Base-by-base conservation (phyloP, 179 eudicot genomes). In the Spinacia oleracea region DNA sequence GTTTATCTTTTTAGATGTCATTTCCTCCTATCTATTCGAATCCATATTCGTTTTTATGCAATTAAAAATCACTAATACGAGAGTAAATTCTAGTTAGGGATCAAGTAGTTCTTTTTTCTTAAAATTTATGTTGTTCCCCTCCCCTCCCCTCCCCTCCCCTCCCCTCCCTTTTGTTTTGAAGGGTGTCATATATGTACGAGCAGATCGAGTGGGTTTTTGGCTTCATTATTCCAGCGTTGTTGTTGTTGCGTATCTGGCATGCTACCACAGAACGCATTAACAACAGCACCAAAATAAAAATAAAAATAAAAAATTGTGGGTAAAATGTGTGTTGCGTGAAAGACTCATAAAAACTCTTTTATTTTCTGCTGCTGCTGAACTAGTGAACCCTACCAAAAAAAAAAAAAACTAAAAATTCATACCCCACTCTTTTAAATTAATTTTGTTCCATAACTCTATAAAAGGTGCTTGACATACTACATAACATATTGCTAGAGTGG, bases 171-270 rank as follows among this genome's bases (percentile, higher is more conserved):
- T 48, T 20, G 0, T 45, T 76, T 20, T 14, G 15, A 65, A 1
- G 43, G 60, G 56, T 45, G 32, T 75, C 29, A 27, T 35, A 59
- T 48, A 11, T 2, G 12, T 45, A 45, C 12, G n/a, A n/a, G 12
- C 8, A 42, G 4, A 20, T 66, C 11, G 73, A 31, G 64, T 77
- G 66, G 64, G 10, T 12, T 77, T 67, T 77, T 67, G 77, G 81
- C 72, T 62, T 32, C 55, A 79, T 72, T 79, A 72, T 73, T 63
- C 77, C 42, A 50, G 58, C 66, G 73, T 79, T n/a, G n/a, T n/a
- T n/a, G n/a, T n/a, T n/a, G n/a, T n/a, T 79, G 67, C 82, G 73
- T 73, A 73, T 73, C 78, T 53, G 81, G 65, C 66, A 79, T 79
- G 73, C 78, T 64, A 79, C 43, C 66, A 42, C 78, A 64, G 73